Conservation (phyloP, 2,329 filamentous ascomycete genomes). For the Thelonectria rubi region DNA sequence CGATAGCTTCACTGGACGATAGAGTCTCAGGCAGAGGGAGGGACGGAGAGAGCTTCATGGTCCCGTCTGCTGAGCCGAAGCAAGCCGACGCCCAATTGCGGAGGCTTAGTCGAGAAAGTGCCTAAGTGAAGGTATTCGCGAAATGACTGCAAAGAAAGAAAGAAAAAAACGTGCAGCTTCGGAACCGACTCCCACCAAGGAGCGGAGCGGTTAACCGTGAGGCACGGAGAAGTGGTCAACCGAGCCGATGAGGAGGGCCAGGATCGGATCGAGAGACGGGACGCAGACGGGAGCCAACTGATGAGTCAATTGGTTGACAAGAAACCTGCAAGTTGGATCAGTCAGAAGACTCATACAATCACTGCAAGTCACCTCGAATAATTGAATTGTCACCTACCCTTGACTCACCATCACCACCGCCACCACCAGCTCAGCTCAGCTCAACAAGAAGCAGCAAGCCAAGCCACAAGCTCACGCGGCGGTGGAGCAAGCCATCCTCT, state of each 20-base stretch:
- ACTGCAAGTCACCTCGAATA: no score
- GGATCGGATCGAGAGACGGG: not conserved
- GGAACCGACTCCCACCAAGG: not conserved
- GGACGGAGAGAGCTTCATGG: not conserved
- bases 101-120: constrained; percentile 5
- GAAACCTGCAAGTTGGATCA: no score
- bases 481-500: constrained; percentile 22
- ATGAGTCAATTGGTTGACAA: no score
- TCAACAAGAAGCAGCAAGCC: not conserved
- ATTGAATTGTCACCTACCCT: not conserved
- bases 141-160: no score
- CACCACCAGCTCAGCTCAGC: not conserved
- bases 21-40: not conserved
- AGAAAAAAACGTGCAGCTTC: not conserved
- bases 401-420: not conserved
- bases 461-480: constrained; percentile 14
- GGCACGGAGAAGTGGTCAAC: not conserved
- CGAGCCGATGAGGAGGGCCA: not conserved
- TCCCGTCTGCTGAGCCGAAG: constrained; percentile 22
- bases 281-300: not conserved
- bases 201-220: not conserved
- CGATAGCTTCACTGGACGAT: not conserved
- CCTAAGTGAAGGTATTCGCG: not conserved
- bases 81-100: constrained; percentile 14
- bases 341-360: no score